These are phyloP conservation scores for Ascochyta pisi DNA, from an alignment of 2,329 filamentous ascomycete species.

Conservation along the genomic window DNA sequence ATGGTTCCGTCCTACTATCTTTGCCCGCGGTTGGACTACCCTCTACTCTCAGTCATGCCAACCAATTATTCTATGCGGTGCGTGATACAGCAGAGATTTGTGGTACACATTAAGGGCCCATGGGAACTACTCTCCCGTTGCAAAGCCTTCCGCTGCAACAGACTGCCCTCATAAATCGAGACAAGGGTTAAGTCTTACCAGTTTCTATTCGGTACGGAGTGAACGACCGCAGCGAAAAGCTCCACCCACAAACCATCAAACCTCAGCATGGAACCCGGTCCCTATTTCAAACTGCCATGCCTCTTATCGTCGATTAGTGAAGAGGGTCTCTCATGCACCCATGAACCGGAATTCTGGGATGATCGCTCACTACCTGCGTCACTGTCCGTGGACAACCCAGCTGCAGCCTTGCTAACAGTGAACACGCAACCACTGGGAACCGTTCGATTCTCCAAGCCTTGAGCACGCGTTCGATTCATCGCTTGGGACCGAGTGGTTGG, in stretches of 20 bases:
- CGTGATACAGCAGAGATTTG: too few species aligned
- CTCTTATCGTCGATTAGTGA: neutral
- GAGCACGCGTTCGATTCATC: conserved; percentile 7
- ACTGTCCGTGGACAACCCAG: neutral
- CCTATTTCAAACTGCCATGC: conserved; percentile 10
- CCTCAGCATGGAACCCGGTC: neutral
- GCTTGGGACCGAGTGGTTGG: conserved; percentile 9
- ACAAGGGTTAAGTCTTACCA: neutral
- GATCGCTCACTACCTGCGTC: conserved; percentile 11
- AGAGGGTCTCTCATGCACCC: neutral
- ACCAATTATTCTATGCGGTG: too few species aligned
- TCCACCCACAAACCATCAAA: neutral
- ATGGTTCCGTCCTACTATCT: too few species aligned
- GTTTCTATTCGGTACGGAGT: neutral
- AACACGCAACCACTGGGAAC: conserved; percentile 7
- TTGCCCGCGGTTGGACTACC: too few species aligned
- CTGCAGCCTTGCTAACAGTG: conserved; percentile 1
- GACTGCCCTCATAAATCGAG: neutral
- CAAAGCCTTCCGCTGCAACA: too few species aligned
- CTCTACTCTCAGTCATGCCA: too few species aligned
- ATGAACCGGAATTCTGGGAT: conserved; percentile 9
- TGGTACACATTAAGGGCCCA: too few species aligned
- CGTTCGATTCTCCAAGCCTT: conserved; percentile 3
- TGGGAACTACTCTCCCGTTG: too few species aligned
- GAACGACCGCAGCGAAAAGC: neutral